These are phyloP conservation scores for Xylariaceae sp. DNA, from an alignment of 2,329 filamentous ascomycete species.

Conservation along the genomic window DNA sequence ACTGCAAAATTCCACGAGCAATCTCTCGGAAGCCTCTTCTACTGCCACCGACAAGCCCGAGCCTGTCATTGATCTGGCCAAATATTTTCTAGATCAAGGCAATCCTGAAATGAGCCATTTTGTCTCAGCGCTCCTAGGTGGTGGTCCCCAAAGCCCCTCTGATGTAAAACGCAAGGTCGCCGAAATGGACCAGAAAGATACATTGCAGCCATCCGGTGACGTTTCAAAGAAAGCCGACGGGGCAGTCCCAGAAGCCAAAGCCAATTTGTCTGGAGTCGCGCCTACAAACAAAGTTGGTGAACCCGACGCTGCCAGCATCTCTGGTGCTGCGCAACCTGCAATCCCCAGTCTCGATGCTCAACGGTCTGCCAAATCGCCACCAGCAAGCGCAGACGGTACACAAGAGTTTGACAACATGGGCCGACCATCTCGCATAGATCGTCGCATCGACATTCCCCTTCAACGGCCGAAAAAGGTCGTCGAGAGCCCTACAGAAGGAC, in stretches of 20 bases:
- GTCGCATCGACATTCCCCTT: constrained; percentile 32
- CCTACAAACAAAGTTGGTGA: constrained; percentile 19
- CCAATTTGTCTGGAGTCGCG: not conserved
- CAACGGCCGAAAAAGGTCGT: constrained; percentile 22
- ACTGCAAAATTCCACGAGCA: constrained; percentile 1
- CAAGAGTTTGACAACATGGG: constrained; percentile 31
- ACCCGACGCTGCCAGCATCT: constrained; percentile 21
- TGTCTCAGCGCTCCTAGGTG: constrained; percentile 22
- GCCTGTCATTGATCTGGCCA: constrained; percentile 25
- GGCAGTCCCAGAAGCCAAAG: constrained; percentile 4
- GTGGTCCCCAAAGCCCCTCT: constrained; percentile 7
- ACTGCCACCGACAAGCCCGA: constrained; percentile 15
- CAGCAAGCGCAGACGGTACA: constrained; percentile 4
- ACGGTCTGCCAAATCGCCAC: not conserved
- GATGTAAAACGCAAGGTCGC: constrained; percentile 4
- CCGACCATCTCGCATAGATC: constrained; percentile 29
- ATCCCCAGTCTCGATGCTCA: constrained; percentile 1
- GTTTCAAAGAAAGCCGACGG: constrained; percentile 24
- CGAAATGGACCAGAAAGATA: constrained; percentile 1
- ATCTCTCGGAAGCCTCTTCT: constrained; percentile 6
- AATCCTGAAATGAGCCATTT: constrained; percentile 31
- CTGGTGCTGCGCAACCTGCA: constrained; percentile 17
- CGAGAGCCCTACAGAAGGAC: constrained; percentile 13
- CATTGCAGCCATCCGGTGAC: not conserved
- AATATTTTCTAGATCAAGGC: constrained; percentile 28